Evolutionary conservation across 2,329 filamentous ascomycete species (phyloP), one percentile per base, ranked within the genome.

Genomic region (Neocatenulostroma microsporum): DNA sequence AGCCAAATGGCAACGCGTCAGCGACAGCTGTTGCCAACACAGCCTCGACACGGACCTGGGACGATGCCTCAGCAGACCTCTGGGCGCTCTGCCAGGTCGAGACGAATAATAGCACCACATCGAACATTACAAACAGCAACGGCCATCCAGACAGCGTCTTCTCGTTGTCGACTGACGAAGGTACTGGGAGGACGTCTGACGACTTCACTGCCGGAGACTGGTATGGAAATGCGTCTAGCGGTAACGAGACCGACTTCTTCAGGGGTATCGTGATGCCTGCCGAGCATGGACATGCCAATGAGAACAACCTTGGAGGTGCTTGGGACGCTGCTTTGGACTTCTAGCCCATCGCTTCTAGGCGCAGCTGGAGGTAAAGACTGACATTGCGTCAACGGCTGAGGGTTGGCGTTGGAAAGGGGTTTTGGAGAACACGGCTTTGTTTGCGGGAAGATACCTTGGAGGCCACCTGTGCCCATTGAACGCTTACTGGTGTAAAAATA

Each of bases 301-400:
- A 66, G 30, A 68, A 69, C 35, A 57, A 62, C 30, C 62, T 62
- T 42, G 55, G 42, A 32, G 40, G 38, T 50, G 40, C 34, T 19
- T 47, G 44, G 42, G 30, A 40, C 11, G 23, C 21, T 32, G 35
- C 30, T 33, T 27, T 43, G 27, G 33, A 33, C 3, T 25, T 40
- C n/a, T n/a, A n/a, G n/a, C n/a, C n/a, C n/a, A n/a, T n/a, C n/a
- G n/a, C n/a, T n/a, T n/a, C n/a, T n/a, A n/a, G n/a, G n/a, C n/a
- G n/a, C n/a, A n/a, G n/a, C n/a, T n/a, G n/a, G n/a, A n/a, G n/a
- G n/a, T n/a, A n/a, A n/a, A n/a, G n/a, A n/a, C n/a, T n/a, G n/a
- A n/a, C n/a, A n/a, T n/a, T n/a, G n/a, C n/a, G n/a, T n/a, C n/a
- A n/a, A n/a, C n/a, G n/a, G n/a, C n/a, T n/a, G n/a, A n/a, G n/a